Conservation (phyloP, 805 yeast genomes). For the Candida silvicultrix region DNA sequence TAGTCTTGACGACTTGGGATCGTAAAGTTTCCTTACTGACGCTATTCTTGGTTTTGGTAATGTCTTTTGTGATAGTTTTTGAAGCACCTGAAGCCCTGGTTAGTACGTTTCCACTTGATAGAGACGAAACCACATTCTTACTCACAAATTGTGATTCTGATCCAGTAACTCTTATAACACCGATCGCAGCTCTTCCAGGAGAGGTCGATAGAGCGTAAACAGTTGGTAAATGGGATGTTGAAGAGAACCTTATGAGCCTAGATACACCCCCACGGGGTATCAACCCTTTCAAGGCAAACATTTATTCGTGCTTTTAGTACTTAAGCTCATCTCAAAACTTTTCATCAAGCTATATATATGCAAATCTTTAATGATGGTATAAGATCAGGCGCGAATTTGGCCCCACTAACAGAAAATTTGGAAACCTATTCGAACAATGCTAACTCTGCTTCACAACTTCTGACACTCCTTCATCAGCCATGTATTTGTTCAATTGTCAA, state of each 20-base stretch:
- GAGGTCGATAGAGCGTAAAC: constrained; percentile 89
- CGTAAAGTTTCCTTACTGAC: constrained; percentile 49
- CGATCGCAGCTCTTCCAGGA: constrained; percentile 77
- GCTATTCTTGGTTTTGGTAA: constrained; percentile 49
- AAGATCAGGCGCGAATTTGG: neutral
- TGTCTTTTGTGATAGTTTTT: constrained; percentile 36
- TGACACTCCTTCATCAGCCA: neutral
- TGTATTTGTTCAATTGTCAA: neutral
- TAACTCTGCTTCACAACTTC: too few species aligned
- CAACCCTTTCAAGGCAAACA: neutral
- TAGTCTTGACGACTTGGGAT: constrained; percentile 31
- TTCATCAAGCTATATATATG: too few species aligned
- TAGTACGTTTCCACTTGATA: neutral
- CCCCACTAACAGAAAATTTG: neutral
- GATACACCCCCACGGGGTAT: neutral
- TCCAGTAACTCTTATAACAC: constrained; percentile 80
- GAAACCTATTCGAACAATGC: too few species aligned
- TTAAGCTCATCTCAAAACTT: neutral
- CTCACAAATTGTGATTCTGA: constrained; percentile 37
- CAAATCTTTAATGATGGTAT: neutral
- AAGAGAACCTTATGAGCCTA: neutral
- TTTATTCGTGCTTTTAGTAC: too few species aligned
- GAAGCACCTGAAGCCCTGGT: constrained; percentile 28
- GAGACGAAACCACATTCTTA: neutral
- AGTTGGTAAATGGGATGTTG: constrained; percentile 42